These are phyloP conservation scores for Neocucurbitaria cava DNA, from an alignment of 2,329 filamentous ascomycete species.

Conservation along the genomic window DNA sequence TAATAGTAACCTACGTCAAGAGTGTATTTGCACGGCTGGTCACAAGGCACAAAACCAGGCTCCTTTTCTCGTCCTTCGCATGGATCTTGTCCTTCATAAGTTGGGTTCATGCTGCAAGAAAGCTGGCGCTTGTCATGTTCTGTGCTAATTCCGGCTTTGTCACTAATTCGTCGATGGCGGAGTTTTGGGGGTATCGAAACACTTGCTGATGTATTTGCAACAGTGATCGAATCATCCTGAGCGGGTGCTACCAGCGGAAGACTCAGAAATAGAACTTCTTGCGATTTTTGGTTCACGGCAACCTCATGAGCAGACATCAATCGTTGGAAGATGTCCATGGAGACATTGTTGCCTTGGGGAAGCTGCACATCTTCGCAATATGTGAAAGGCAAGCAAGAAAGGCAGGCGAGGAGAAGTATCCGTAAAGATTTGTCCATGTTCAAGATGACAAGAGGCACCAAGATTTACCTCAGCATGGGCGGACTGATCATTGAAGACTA, in stretches of 20 bases:
- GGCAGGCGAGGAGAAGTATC: neutral
- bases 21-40: neutral
- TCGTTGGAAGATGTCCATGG: neutral
- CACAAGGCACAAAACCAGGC: neutral
- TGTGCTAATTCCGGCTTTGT: neutral
- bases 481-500: neutral
- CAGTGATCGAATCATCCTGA: neutral
- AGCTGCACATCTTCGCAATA: neutral
- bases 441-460: neutral
- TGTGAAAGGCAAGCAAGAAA: neutral
- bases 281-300: slow-evolving; percentile 2
- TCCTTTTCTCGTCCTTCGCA: neutral
- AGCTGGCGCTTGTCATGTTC: neutral
- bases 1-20: neutral
- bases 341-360: slow-evolving; percentile 1
- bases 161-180: neutral
- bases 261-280: slow-evolving; percentile 1
- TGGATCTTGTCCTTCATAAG: neutral
- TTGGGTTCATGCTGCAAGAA: neutral
- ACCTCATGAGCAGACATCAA: slow-evolving; percentile 1
- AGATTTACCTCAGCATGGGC: neutral
- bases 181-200: neutral
- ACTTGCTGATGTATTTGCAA: neutral
- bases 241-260: slow-evolving; percentile 1
- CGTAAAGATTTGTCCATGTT: neutral